Base-by-base conservation (phyloP, 208 protist genomes). In the Leishmania arabica region DNA sequence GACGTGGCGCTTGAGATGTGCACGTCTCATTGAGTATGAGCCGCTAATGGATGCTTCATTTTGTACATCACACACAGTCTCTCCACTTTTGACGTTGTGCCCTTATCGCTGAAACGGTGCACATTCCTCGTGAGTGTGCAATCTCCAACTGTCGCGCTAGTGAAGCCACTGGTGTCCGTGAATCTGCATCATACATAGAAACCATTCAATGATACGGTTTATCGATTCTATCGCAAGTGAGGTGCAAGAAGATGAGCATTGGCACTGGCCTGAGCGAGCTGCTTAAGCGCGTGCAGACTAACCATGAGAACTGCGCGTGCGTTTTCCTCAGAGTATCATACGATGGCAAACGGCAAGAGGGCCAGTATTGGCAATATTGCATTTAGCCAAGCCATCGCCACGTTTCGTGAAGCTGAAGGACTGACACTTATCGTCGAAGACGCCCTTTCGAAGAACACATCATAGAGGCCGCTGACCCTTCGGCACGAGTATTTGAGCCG, bases 341-440 rank as follows among this genome's bases (percentile, higher is more conserved):
- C 77, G 1, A 13, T 89, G n/a, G 71, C 58, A 11, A 49, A 78
- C 54, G 27, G 76, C 21, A 85, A 78, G 53, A 45, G 60, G 7
- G 31, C 60, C n/a, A 66, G 68, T 49, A n/a, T 79, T 49, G 71
- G 68, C 24, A 68, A 68, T 1, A 78, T 86, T 11, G 65, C 77
- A 47, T 40, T 53, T 49, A 62, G 66, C 21, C 56, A 86, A 8
- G 78, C 85, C 3, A 83, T 87, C 24, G 78, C 81, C 15, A 72
- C 58, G 1, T 90, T 87, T 64, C 69, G 56, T 4, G 80, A 87
- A 65, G 47, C 81, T 11, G 85, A 91, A 58, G 85, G 85, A 3
- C 75, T 85, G 47, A 91, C 78, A 5, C 31, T 91, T 47, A 84
- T 89, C 54, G 47, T 91, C 19, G n/a, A 60, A n/a, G 78, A 78